A percentile compares a stretch with the other conserved stretches of the same genome.
phyloP scores from a whole-genome alignment of 2,329 filamentous ascomycete species.

The Dryadomyces sulphureus region DNA sequence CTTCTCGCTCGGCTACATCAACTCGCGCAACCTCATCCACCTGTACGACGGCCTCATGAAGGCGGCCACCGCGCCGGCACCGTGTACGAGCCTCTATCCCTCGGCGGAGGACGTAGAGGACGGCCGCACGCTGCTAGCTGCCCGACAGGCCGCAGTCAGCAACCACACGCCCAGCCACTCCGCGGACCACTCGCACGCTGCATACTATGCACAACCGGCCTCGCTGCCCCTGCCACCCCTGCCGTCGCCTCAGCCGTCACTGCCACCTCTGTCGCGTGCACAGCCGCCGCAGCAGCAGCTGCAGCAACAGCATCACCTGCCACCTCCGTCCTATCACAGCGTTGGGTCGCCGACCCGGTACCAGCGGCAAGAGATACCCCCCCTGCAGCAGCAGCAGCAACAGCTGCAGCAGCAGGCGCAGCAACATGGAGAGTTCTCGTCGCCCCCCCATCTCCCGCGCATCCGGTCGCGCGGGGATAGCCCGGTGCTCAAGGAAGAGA shows the following conservation, averaged over 20 bases:
- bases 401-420: constrained; percentile 1
- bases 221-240: not conserved
- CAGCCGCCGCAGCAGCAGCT: constrained; percentile 1
- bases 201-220: constrained; percentile 2
- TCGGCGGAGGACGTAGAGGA: constrained; percentile 41
- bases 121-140: constrained; percentile 39
- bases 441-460: constrained; percentile 2
- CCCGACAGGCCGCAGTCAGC: constrained; percentile 26
- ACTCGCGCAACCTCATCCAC: constrained; percentile 51
- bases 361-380: constrained; percentile 3
- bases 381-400: constrained; percentile 5
- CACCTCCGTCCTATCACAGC: constrained; percentile 4
- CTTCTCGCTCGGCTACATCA: constrained; percentile 49
- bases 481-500: constrained; percentile 28
- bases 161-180: constrained; percentile 1
- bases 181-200: not conserved
- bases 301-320: not conserved
- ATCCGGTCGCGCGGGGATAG: constrained; percentile 6
- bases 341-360: not conserved
- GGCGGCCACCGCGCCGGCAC: constrained; percentile 18
- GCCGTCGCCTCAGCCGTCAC: constrained; percentile 5
- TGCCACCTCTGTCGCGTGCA: not conserved
- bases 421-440: not conserved
- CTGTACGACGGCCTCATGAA: constrained; percentile 45
- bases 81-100: constrained; percentile 12